Base-by-base conservation (phyloP, 495 filamentous ascomycete species). In the Saxophila tyrrhenica region DNA sequence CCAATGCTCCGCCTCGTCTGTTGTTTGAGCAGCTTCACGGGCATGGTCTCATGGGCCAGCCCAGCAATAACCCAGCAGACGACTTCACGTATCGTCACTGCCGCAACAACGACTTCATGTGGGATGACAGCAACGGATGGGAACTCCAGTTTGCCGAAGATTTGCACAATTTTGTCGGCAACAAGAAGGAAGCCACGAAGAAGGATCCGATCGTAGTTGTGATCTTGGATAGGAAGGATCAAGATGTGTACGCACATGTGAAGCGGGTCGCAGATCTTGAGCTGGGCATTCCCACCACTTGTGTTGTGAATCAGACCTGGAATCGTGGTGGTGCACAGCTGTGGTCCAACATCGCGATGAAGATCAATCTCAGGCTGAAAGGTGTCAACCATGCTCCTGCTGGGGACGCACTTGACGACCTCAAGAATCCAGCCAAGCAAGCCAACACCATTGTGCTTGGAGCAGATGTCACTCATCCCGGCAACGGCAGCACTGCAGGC, bases 371-470 rank as follows among this genome's bases (percentile, higher is more conserved):
- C 1, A 48, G 48, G 16, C 3, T 21, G 19, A 15, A 9, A 15
- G 16, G 44, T 25, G 23, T 10, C 39, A 54, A 50, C 39, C 50
- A 58, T 39, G 29, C 19, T 22, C 20, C 48, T 2, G 25, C n/a
- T 8, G 21, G 2, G 2, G 21, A 24, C 2, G 38, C 7, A 21
- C 23, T 54, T 20, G 3, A 1, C 13, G 13, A 2, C 13, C 44
- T 58, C 32, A 45, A 13, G 10, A 20, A 2, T 10, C 2, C 25
- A 20, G 13, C 13, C 16, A n/a, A n/a, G n/a, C n/a, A 22, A 1
- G n/a, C 41, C 38, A 25, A 45, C 17, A 57, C 54, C 13, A 58
- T 62, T 16, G 55, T 62, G n/a, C 17, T 62, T n/a, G 59, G 59
- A 13, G 55, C 55, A 0, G 59, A 62, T 50, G 55, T 62, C 2